Conservation (phyloP, 257 asterid genomes). For the Jaltomata sinuosa region DNA sequence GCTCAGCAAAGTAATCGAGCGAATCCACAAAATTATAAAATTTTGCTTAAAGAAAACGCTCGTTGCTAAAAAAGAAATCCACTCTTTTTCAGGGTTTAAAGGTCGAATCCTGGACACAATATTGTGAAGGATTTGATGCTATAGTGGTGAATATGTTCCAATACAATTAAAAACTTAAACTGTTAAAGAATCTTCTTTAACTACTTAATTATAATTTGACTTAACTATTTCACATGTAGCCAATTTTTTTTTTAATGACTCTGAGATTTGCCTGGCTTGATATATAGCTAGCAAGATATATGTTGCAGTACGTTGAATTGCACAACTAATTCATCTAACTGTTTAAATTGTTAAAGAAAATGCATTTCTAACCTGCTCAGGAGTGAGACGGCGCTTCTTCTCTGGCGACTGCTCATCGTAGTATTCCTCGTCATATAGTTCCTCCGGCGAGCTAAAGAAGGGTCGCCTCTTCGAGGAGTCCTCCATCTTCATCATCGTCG, state of each 20-base stretch:
- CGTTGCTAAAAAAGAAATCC: not conserved
- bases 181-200: not conserved
- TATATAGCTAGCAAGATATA: not conserved
- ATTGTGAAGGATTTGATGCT: not conserved
- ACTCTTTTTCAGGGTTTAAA: not conserved
- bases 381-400: constrained; percentile 91
- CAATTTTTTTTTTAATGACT: not conserved
- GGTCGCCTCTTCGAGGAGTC: constrained; percentile 68
- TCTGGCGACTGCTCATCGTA: constrained; percentile 91
- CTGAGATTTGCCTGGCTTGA: not conserved
- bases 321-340: not conserved
- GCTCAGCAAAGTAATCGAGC: not conserved
- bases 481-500: constrained; percentile 60
- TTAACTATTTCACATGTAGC: not conserved
- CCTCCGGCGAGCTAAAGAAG: constrained; percentile 68
- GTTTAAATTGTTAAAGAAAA: not conserved
- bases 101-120: not conserved
- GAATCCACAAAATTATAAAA: not conserved
- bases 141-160: not conserved
- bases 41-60: not conserved
- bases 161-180: not conserved
- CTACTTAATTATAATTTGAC: not conserved
- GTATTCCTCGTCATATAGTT: constrained; percentile 75
- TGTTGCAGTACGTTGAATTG: not conserved
- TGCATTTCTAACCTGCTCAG: constrained; percentile 56